Base-by-base conservation (phyloP, 1,139 yeast genomes). In the Pneumocystis carinii region DNA sequence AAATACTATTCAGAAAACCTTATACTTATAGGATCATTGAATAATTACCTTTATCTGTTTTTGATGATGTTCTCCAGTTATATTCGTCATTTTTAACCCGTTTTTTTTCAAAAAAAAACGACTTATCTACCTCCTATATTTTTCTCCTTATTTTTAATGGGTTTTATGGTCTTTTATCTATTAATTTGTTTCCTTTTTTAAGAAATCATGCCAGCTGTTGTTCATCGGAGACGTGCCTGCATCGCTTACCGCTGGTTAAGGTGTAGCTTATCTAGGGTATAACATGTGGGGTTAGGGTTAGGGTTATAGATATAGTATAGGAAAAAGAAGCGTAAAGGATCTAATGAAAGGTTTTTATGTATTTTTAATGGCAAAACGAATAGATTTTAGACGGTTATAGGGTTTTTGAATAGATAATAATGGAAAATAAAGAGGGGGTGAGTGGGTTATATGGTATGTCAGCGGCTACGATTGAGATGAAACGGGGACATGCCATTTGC, bases 401-500 rank as follows among this genome's bases (percentile, higher is more conserved):
- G 35, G 35, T 32, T 7, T 32, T 32, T 7, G 32, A 32, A 5
- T 7, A 32, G 6, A 32, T 7, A 7, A 32, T 32, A 32, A 32
- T 32, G 35, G 35, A 41, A 17, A 8, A 41, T 17, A 2, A 6
- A 2, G 32, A 48, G 6, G 32, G 27, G 6, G 10, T 3, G 3
- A 12, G 10, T 3, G 10, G 8, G 24, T 48, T 24, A 3, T 48
- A 48, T 48, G 32, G 32, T 8, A 12, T 48, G n/a, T 48, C 55
- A 12, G 17, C 27, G 29, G 55, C 6, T 3, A 24, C n/a, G 12
- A 48, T 48, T 24, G 64, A 61, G 32, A 39, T 57, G 5, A 36
- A 24, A 12, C 63, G 64, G 14, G 62, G 62, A 3, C 32, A 37
- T 10, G 48, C 53, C 12, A 24, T 61, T 4, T 35, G 37, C n/a